Conservation (phyloP, 495 filamentous ascomycete species). For the Talaromyces liani region DNA sequence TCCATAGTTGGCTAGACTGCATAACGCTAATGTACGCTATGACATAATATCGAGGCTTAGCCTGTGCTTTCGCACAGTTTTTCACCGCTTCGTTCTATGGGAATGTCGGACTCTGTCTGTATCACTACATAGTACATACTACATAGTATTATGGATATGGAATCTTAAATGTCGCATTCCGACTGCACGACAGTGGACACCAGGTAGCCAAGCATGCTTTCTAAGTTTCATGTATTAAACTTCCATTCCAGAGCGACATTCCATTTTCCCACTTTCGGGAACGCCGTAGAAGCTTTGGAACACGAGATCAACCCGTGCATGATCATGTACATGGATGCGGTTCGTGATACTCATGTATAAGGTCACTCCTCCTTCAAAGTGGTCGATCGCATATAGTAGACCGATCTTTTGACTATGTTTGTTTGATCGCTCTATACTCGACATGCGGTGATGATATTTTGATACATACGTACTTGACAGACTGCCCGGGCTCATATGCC, state of each 20-base stretch:
- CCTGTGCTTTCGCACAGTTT: neutral
- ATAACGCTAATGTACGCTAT: neutral
- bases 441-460: neutral
- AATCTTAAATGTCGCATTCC: neutral
- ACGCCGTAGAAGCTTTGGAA: neutral
- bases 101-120: neutral
- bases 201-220: neutral
- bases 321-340: neutral
- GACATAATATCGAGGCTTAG: constrained; percentile 2
- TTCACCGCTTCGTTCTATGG: neutral
- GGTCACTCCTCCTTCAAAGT: neutral
- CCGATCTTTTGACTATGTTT: neutral
- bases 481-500: neutral
- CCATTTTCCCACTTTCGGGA: neutral
- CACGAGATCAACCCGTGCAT: neutral
- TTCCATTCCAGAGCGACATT: neutral
- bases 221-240: neutral
- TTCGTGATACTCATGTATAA: neutral
- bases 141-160: neutral
- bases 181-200: neutral
- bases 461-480: neutral
- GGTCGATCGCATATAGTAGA: neutral
- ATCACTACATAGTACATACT: neutral
- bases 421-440: neutral
- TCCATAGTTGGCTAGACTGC: neutral